phyloP scores from a whole-genome alignment of 2,329 filamentous ascomycete genomes.

The Colletotrichum australisinense region DNA sequence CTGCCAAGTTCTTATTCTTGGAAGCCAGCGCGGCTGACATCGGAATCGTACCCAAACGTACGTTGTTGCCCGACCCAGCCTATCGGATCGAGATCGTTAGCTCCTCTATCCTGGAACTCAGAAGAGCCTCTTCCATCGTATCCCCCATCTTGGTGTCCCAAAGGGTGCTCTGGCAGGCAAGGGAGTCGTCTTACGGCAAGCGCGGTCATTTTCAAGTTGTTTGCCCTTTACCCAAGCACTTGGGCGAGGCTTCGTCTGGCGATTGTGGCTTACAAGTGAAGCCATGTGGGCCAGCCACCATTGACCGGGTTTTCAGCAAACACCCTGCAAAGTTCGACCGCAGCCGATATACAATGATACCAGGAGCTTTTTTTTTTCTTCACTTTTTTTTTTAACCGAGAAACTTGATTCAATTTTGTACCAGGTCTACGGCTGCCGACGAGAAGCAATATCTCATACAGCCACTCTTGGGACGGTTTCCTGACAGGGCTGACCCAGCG shows the following conservation, averaged over 20 bases:
- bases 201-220: not conserved
- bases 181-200: conserved; percentile 13
- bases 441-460: conserved; percentile 25
- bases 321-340: not conserved
- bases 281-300: not conserved
- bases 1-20: conserved; percentile 6
- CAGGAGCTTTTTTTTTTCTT: not conserved
- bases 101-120: not conserved
- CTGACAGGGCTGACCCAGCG: conserved; percentile 37
- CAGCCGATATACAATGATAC: not conserved
- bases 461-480: conserved; percentile 16
- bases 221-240: not conserved
- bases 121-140: not conserved
- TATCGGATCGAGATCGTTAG: conserved; percentile 24
- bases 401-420: conserved; percentile 25
- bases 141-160: not conserved
- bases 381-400: not conserved
- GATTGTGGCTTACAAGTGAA: not conserved
- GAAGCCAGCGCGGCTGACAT: conserved; percentile 26
- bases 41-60: conserved; percentile 25
- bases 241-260: not conserved
- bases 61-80: conserved; percentile 28
- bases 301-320: not conserved
- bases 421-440: conserved; percentile 34
- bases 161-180: not conserved